Conservation (phyloP, 106 monocot species). For the Ottelia alismoides region DNA sequence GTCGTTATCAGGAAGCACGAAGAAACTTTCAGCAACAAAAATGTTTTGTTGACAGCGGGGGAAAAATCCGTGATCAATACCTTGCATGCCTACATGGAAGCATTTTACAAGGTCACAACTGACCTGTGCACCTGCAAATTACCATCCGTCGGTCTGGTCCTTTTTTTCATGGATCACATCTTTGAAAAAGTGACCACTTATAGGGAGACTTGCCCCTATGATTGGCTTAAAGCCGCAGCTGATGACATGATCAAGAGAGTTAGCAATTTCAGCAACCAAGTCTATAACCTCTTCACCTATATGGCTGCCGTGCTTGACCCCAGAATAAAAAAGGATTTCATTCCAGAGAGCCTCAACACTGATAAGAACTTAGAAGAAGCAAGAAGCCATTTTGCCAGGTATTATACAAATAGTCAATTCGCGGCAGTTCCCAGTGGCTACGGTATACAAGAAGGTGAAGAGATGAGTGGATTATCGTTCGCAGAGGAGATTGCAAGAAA, state of each 20-base stretch:
- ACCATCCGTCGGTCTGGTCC: slow-evolving; percentile 53
- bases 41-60: slow-evolving; percentile 23
- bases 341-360: slow-evolving; percentile 67
- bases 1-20: slow-evolving; percentile 58
- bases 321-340: slow-evolving; percentile 72
- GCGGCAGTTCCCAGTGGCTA: slow-evolving; percentile 22
- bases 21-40: slow-evolving; percentile 35
- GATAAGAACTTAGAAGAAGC: slow-evolving; percentile 84
- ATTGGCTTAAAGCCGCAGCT: slow-evolving; percentile 70
- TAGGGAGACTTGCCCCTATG: slow-evolving; percentile 43
- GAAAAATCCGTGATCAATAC: slow-evolving; percentile 46
- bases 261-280: slow-evolving; percentile 36
- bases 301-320: slow-evolving; percentile 79
- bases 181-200: slow-evolving; percentile 51
- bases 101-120: slow-evolving; percentile 70
- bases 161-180: slow-evolving; percentile 91
- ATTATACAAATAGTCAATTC: slow-evolving; percentile 34
- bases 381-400: slow-evolving; percentile 34
- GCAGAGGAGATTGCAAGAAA: slow-evolving; percentile 91
- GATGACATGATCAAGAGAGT: slow-evolving; percentile 58
- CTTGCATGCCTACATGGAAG: slow-evolving; percentile 55
- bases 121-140: slow-evolving; percentile 64
- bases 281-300: slow-evolving; percentile 56
- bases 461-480: slow-evolving; percentile 45
- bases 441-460: slow-evolving; percentile 23